Conservation (phyloP, 345 rosid genomes). For the Orychophragmus violaceus region DNA sequence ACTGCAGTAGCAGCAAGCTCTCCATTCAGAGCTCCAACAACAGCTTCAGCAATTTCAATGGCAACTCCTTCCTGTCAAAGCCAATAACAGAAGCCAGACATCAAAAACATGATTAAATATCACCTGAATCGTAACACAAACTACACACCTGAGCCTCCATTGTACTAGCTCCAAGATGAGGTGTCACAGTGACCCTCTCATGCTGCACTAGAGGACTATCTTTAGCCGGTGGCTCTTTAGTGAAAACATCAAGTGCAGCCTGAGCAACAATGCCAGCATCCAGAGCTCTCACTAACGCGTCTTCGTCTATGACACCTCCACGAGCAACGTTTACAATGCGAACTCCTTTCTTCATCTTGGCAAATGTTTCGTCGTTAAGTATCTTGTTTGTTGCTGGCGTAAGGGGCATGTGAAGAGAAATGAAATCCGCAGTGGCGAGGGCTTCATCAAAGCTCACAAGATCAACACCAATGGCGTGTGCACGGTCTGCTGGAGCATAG, state of each 20-base stretch:
- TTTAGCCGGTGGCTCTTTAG: conserved; percentile 58
- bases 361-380: conserved; percentile 68
- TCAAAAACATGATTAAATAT: neutral
- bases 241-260: conserved; percentile 80
- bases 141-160: conserved; percentile 64
- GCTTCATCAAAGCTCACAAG: conserved; percentile 75
- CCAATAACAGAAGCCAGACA: neutral
- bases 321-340: conserved; percentile 76
- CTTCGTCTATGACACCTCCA: conserved; percentile 85
- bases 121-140: neutral
- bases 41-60: conserved; percentile 80
- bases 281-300: conserved; percentile 68
- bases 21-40: conserved; percentile 73
- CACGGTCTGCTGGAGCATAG: conserved; percentile 73
- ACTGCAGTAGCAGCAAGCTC: conserved; percentile 86
- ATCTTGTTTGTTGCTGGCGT: conserved; percentile 69
- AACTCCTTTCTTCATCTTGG: conserved; percentile 81
- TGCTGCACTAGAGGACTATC: conserved; percentile 68
- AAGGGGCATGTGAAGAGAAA: conserved; percentile 81
- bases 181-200: conserved; percentile 67
- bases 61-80: conserved; percentile 66
- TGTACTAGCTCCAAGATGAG: conserved; percentile 88
- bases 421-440: conserved; percentile 60
- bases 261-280: conserved; percentile 85
- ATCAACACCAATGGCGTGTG: conserved; percentile 70